Percentiles rank a stretch among this genome's conserved stretches.
Evolutionary conservation across 768 basidiomycete genomes (phyloP).

Genomic region (Russula compacta): DNA sequence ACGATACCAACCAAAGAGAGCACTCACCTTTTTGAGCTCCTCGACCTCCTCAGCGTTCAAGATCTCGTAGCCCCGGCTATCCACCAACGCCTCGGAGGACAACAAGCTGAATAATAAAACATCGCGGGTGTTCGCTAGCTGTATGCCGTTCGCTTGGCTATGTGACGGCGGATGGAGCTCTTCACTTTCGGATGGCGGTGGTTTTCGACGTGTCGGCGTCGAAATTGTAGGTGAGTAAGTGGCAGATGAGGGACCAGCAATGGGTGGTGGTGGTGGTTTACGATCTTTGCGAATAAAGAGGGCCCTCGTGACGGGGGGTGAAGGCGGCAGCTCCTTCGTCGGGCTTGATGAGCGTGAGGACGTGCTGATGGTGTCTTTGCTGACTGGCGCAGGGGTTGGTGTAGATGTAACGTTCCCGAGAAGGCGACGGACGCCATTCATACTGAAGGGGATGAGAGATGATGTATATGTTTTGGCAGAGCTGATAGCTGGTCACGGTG

Average conservation of each 20-base stretch:
- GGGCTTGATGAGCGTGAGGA: constrained; percentile 21
- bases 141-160: neutral
- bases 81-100: constrained; percentile 91
- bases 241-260: constrained; percentile 25
- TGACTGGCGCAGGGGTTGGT: neutral
- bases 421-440: constrained; percentile 30
- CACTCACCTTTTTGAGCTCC: constrained; percentile 54
- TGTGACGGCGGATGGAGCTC: neutral
- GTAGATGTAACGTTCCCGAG: constrained; percentile 16
- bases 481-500: neutral
- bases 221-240: constrained; percentile 13
- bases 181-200: constrained; percentile 2
- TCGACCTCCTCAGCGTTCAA: constrained; percentile 66
- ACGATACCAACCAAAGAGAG: constrained; percentile 7
- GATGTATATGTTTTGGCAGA: neutral
- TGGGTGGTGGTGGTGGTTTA: constrained; percentile 21
- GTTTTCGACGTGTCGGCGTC: constrained; percentile 7
- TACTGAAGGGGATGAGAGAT: constrained; percentile 1
- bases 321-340: constrained; percentile 9
- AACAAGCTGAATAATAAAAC: constrained; percentile 84
- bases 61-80: constrained; percentile 74
- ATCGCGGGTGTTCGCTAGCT: constrained; percentile 53
- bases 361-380: neutral
- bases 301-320: constrained; percentile 14
- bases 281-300: constrained; percentile 22